These are phyloP conservation scores for Cryptosporidium canis DNA, from an alignment of 169 alveolate genomes.

Conservation along the genomic window DNA sequence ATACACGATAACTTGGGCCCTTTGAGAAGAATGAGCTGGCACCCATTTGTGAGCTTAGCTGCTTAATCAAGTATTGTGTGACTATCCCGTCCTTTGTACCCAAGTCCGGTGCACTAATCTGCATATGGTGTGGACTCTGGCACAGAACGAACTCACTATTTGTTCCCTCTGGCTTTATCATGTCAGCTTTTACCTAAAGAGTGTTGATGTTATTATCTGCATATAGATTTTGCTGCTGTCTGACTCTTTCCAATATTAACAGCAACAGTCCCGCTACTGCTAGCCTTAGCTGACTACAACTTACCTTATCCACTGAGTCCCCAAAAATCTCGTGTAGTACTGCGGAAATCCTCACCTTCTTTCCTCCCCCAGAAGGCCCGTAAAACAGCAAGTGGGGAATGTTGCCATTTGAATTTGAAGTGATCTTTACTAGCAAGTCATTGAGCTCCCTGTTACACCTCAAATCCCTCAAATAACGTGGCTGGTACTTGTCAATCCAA, in stretches of 20 bases:
- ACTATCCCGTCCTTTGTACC: conserved; percentile 93
- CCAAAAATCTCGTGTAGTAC: conserved; percentile 92
- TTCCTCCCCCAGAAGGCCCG: conserved; percentile 99
- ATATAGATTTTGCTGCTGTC: not conserved
- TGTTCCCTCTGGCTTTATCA: conserved; percentile 80
- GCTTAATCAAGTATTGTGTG: conserved; percentile 91
- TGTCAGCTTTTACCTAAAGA: conserved; percentile 84
- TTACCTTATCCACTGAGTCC: conserved; percentile 81
- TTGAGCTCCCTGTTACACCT: conserved; percentile 87
- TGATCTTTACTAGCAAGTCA: conserved; percentile 84
- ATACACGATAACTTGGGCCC: conserved; percentile 89
- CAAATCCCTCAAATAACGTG: conserved; percentile 85
- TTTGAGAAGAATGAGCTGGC: conserved; percentile 84
- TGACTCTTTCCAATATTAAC: not conserved
- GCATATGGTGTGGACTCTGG: conserved; percentile 92
- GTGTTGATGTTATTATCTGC: not conserved
- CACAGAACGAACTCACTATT: conserved; percentile 81
- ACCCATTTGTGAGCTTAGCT: conserved; percentile 89
- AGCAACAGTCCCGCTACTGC: not conserved
- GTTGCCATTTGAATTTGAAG: conserved; percentile 86
- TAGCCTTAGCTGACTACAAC: not conserved
- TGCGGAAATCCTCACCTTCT: conserved; percentile 93
- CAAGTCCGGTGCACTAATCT: conserved; percentile 91
- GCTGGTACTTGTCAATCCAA: conserved; percentile 95
- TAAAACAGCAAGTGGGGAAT: conserved; percentile 97